Percentiles rank a stretch among this genome's conserved stretches.
phyloP scores from a whole-genome alignment of 75 land plant species.

The Ceratopteris richardii region DNA sequence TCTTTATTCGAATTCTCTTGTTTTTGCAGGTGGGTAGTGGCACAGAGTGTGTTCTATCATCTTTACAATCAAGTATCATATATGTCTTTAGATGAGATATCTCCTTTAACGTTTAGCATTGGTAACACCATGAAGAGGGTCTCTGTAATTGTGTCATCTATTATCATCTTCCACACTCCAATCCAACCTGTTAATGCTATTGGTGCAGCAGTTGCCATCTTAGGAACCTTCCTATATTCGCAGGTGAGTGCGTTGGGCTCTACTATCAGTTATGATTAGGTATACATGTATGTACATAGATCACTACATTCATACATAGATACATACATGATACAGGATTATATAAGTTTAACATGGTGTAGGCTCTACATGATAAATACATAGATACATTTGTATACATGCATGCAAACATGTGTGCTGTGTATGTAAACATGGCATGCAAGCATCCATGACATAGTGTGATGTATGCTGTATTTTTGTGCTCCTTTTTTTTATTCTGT shows the following conservation, averaged over 20 bases:
- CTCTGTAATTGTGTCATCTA: conserved; percentile 66
- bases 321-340: no score
- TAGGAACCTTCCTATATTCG: conserved; percentile 79
- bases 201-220: conserved; percentile 70
- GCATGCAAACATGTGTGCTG: no score
- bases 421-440: no score
- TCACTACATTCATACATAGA: no score
- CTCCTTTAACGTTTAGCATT: conserved; percentile 69
- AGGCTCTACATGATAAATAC: no score
- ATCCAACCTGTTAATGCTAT: conserved; percentile 66
- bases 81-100: conserved; percentile 73
- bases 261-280: no score
- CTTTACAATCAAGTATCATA: conserved; percentile 76
- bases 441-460: no score
- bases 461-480: no score
- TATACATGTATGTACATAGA: no score
- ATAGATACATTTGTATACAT: no score
- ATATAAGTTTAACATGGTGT: no score
- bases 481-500: no score
- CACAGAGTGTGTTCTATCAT: conserved; percentile 77
- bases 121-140: conserved; percentile 80
- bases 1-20: neutral
- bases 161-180: conserved; percentile 69
- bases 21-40: conserved; percentile 53
- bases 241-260: conserved; percentile 52